These are phyloP conservation scores for Penicillium daleae DNA, from an alignment of 495 filamentous ascomycete species.

Conservation along the genomic window DNA sequence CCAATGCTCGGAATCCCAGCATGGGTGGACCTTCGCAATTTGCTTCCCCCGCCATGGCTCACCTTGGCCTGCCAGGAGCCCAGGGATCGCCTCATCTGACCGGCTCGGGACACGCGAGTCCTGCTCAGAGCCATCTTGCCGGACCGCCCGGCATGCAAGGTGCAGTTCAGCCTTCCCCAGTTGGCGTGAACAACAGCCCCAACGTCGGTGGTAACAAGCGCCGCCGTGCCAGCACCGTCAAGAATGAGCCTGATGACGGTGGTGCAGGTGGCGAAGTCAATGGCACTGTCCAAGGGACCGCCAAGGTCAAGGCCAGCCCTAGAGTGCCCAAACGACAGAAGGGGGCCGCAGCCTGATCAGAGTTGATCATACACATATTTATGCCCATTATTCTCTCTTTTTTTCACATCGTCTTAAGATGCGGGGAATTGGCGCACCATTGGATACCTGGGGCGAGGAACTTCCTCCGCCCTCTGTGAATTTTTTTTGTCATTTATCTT, in stretches of 20 bases:
- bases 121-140: conserved; percentile 47
- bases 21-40: conserved; percentile 52
- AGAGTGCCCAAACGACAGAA: conserved; percentile 61
- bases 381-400: conserved; percentile 17
- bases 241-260: conserved; percentile 70
- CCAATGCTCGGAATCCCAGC: conserved; percentile 37
- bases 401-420: conserved; percentile 33
- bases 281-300: conserved; percentile 43
- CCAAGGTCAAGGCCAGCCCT: conserved; percentile 62
- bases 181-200: conserved; percentile 84
- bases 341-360: conserved; percentile 35
- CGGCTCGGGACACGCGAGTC: conserved; percentile 52
- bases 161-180: conserved; percentile 67
- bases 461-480: conserved; percentile 15
- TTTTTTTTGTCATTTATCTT: conserved; percentile 28
- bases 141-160: conserved; percentile 68
- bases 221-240: conserved; percentile 74
- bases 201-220: conserved; percentile 74
- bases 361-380: conserved; percentile 12
- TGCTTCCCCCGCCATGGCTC: conserved; percentile 54
- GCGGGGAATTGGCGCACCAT: conserved; percentile 41
- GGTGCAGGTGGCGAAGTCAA: conserved; percentile 50
- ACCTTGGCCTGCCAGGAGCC: conserved; percentile 49
- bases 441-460: conserved; percentile 36
- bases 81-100: conserved; percentile 51